Base-by-base conservation (phyloP, 148 eudicot species). In the Chenopodium album region DNA sequence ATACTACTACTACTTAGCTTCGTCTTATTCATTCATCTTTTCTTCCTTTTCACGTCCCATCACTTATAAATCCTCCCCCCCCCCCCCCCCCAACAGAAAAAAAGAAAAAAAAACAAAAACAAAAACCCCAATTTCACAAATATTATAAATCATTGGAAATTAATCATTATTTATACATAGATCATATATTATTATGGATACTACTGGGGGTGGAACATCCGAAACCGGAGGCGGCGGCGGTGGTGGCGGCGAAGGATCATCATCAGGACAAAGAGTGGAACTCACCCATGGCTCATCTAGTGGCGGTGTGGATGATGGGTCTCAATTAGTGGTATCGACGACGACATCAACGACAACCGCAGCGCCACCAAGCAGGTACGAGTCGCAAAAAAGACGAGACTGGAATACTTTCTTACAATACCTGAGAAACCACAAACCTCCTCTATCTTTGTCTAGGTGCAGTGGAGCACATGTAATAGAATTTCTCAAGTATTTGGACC, bases 401-500 rank as follows among this genome's bases (percentile, higher is more conserved):
- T 92, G 94, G 94, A 92, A 89, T 83, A 92, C 94, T 23, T 92
- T 92, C 85, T 67, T 90, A 28, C 93, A 92, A 74, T 92, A 90
- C 88, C 37, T 92, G 31, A 85, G 85, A 56, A 92, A 92, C 89
- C 94, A 92, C 89, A 90, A 87, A 80, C 94, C 94, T 0, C 94
- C 94, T 13, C 82, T 92, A 9, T 85, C 93, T 31, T 82, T 90
- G 7, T 82, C 86, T 0, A 84, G 94, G 13, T 92, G 94, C 79
- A 92, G 93, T 68, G 94, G 94, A 16, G 94, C 94, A 31, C 94
- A 92, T 85, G 94, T 92, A 29, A 85, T 90, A 22, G 94, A 92
- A 79, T 92, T 92, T 79, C 85, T 92, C 44, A 92, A 92, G 79
- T 92, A 92, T 68, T 75, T 92, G 1, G 94, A 92, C 84, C 94